Conservation (phyloP, 2,329 filamentous ascomycete genomes). For the Epichloe coenophiala region DNA sequence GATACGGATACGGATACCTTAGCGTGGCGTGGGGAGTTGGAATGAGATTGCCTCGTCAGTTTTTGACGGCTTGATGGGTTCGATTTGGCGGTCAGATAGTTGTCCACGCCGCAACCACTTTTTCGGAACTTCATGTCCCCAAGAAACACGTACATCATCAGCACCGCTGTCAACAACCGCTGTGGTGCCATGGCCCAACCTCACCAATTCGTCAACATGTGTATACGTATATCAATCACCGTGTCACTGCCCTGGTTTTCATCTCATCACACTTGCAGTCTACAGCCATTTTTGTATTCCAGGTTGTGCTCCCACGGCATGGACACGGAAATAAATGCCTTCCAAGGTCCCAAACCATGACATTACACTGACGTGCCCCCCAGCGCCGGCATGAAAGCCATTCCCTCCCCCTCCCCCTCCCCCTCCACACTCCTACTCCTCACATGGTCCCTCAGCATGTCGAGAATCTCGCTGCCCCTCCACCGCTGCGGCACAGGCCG, state of each 20-base stretch:
- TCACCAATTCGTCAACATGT: no score
- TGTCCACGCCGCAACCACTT: no score
- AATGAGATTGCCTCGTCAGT: no score
- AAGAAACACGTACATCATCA: no score
- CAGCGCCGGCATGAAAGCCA: conserved; percentile 44
- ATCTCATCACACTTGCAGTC: background rate
- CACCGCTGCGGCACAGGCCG: conserved; percentile 77
- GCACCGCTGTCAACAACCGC: no score
- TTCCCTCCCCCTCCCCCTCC: conserved; percentile 26
- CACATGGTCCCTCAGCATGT: conserved; percentile 69
- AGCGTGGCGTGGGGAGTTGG: background rate
- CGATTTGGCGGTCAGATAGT: no score
- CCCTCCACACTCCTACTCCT: conserved; percentile 37
- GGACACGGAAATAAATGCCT: no score
- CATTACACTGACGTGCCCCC: background rate
- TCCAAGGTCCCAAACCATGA: no score
- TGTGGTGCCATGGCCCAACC: no score
- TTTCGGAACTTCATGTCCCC: no score
- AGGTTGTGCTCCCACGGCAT: background rate
- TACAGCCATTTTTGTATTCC: background rate
- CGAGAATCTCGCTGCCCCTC: conserved; percentile 69
- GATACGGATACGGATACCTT: background rate
- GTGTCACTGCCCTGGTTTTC: no score
- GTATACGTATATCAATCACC: no score
- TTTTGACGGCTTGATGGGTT: background rate